Percentiles rank a stretch among this genome's conserved stretches.
These are phyloP conservation scores for Phyllosticta citribraziliensis DNA, from an alignment of 2,329 filamentous ascomycete species.

Conservation along the genomic window DNA sequence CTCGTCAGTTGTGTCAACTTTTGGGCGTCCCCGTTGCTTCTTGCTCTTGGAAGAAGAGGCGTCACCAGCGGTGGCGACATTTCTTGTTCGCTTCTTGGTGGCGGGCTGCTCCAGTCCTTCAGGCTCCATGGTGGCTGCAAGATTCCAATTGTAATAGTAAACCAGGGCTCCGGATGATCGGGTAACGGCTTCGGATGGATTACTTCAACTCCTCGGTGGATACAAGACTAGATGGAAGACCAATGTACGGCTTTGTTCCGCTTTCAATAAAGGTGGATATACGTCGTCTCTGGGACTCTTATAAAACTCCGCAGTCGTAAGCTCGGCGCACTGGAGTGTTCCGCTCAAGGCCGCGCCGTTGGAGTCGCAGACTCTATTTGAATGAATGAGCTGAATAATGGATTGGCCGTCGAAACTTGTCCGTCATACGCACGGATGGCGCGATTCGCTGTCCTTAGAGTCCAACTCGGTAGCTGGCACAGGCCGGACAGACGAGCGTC, in stretches of 20 bases:
- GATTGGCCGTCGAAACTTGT: neutral
- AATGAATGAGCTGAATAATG: neutral
- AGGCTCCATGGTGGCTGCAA: constrained; percentile 14
- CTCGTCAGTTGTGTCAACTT: constrained; percentile 64
- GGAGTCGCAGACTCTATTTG: neutral
- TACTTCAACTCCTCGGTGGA: neutral
- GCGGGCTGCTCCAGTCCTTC: constrained; percentile 21
- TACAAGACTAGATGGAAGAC: neutral
- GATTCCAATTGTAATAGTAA: neutral
- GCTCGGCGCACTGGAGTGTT: neutral
- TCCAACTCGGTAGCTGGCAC: neutral
- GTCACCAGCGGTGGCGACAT: constrained; percentile 14
- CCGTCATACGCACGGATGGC: neutral
- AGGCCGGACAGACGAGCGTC: neutral
- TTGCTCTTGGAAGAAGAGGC: constrained; percentile 24
- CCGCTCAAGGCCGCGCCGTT: neutral
- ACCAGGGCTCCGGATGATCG: neutral
- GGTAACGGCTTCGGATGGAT: neutral
- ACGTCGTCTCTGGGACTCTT: neutral
- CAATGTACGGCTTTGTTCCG: neutral
- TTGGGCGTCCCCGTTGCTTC: constrained; percentile 61
- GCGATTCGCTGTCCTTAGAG: neutral
- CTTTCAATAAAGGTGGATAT: neutral
- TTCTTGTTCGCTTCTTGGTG: constrained; percentile 24
- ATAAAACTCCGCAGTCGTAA: neutral